phyloP scores from a whole-genome alignment of 495 filamentous ascomycete species.

The Penicillium ucsense region DNA sequence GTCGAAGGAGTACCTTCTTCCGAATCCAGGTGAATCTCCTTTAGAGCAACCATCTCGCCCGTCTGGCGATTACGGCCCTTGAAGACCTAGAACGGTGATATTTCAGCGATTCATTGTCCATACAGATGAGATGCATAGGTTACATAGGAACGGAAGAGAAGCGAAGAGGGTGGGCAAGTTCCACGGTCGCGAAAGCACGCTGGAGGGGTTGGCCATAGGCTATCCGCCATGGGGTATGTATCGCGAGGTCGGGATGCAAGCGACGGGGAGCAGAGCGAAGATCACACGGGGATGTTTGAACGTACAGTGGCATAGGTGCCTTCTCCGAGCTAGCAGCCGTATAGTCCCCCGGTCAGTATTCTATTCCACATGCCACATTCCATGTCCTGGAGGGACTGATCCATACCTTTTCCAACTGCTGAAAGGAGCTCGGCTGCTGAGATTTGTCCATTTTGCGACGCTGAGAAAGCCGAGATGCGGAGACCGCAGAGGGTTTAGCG shows the following conservation, averaged over 20 bases:
- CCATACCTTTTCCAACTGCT: slow-evolving; percentile 84
- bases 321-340: slow-evolving; percentile 63
- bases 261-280: not conserved
- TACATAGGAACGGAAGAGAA: no score
- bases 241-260: not conserved
- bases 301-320: slow-evolving; percentile 96
- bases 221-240: not conserved
- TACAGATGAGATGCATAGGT: no score
- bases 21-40: slow-evolving; percentile 98
- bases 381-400: no score
- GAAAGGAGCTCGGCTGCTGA: slow-evolving; percentile 88
- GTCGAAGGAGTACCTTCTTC: slow-evolving; percentile 98
- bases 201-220: not conserved
- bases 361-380: no score
- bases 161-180: no score
- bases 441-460: slow-evolving; percentile 68
- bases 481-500: slow-evolving; percentile 8
- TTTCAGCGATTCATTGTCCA: slow-evolving; percentile 9
- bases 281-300: slow-evolving; percentile 10
- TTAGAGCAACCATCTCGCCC: slow-evolving; percentile 90
- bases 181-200: not conserved
- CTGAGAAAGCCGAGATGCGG: slow-evolving; percentile 1
- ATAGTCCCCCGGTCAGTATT: slow-evolving; percentile 8
- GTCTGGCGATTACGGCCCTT: slow-evolving; percentile 96
- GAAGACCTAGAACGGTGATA: slow-evolving; percentile 60